phyloP scores from a whole-genome alignment of 2,329 filamentous ascomycete species.

The Colletotrichum sp. region DNA sequence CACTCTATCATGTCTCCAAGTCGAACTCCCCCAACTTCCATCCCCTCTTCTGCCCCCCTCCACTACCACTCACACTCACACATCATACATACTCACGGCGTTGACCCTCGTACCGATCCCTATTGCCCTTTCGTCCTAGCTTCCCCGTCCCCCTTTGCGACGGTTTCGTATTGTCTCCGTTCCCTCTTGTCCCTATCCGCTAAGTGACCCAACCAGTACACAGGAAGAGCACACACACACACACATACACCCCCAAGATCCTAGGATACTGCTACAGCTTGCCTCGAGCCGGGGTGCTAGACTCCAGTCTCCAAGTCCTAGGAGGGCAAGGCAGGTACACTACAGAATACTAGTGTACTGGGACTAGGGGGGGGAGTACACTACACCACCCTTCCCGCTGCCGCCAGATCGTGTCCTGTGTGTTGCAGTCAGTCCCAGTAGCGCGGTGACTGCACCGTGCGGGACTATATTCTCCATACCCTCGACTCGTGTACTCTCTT shows the following conservation, averaged over 20 bases:
- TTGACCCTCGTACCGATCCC: conserved; percentile 5
- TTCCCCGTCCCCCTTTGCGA: conserved; percentile 17
- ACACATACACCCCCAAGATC: conserved; percentile 1
- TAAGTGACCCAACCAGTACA: background rate
- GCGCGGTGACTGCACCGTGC: conserved; percentile 18
- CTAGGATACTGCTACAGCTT: background rate
- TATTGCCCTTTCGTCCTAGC: conserved; percentile 17
- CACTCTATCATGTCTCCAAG: background rate
- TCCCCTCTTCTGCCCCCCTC: background rate
- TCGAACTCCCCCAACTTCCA: background rate
- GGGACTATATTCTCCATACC: conserved; percentile 9
- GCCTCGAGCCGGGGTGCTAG: background rate
- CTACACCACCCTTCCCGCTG: conserved; percentile 9
- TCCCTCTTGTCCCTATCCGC: conserved; percentile 17
- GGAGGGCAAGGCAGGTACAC: background rate
- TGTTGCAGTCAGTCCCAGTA: conserved; percentile 8
- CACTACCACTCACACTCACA: background rate
- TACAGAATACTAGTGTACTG: background rate
- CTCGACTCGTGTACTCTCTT: conserved; percentile 22
- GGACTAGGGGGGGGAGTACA: background rate
- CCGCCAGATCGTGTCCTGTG: conserved; percentile 10
- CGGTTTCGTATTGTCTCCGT: conserved; percentile 21
- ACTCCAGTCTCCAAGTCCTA: background rate
- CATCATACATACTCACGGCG: background rate
- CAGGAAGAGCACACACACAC: background rate